A percentile compares a stretch with the other conserved stretches of the same genome.
Evolutionary conservation across 23 red algal species (phyloP).

Genomic region (Gracilaria vermiculophylla): DNA sequence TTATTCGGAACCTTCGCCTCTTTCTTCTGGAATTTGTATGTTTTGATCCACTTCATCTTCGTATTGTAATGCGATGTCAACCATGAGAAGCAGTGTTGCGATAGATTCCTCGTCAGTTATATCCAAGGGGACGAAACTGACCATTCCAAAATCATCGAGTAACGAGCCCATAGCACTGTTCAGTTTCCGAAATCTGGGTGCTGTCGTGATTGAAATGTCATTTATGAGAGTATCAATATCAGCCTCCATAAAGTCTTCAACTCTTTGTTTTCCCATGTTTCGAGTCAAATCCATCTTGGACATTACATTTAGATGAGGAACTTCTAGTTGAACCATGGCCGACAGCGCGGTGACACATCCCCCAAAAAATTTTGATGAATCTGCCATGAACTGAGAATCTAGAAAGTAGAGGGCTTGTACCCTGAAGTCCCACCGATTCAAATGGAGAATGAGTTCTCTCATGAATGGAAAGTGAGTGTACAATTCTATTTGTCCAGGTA

Average conservation of each 20-base stretch:
- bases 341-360: conserved; percentile 85
- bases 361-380: conserved; percentile 91
- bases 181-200: conserved; percentile 33
- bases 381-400: conserved; percentile 86
- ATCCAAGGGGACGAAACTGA: conserved; percentile 75
- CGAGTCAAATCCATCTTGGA: conserved; percentile 90
- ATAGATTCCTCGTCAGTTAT: conserved; percentile 70
- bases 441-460: conserved; percentile 56
- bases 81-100: conserved; percentile 62
- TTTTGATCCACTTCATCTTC: conserved; percentile 77
- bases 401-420: conserved; percentile 84
- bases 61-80: conserved; percentile 78
- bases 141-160: conserved; percentile 81
- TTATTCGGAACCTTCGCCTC: conserved; percentile 16
- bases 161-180: conserved; percentile 64
- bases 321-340: conserved; percentile 90
- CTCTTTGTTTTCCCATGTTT: conserved; percentile 2
- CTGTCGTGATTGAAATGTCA: conserved; percentile 41
- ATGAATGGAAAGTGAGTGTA: conserved; percentile 93
- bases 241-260: conserved; percentile 58
- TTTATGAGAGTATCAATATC: conserved; percentile 50
- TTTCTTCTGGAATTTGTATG: conserved; percentile 21
- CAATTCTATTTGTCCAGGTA: conserved; percentile 94
- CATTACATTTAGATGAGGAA: conserved; percentile 93
- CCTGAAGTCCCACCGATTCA: conserved; percentile 67